Conservation (phyloP, 441 rosid genomes). For the Arabidopsis lyrata region DNA sequence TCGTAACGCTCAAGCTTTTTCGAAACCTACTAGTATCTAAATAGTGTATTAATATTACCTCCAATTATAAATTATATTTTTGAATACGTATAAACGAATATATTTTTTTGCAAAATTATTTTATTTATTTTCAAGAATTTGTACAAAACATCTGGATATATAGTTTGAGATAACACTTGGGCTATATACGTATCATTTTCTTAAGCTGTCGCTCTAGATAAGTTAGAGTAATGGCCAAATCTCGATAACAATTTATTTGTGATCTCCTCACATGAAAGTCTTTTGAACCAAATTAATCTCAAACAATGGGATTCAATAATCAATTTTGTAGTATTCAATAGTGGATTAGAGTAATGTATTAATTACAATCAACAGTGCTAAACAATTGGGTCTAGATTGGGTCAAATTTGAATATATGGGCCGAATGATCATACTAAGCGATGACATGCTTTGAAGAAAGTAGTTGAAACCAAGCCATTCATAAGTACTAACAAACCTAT, state of each 20-base stretch:
- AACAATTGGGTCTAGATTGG: constrained; percentile 1
- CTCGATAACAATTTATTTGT: background rate
- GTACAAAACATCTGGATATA: background rate
- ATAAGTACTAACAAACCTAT: constrained; percentile 7
- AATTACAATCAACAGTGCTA: background rate
- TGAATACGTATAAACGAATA: background rate
- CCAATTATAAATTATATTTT: background rate
- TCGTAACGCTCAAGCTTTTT: constrained; percentile 5
- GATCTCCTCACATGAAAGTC: background rate
- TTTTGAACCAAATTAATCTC: background rate
- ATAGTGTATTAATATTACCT: background rate
- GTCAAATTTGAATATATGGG: constrained; percentile 11
- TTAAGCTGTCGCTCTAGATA: background rate
- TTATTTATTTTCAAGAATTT: background rate
- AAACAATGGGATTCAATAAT: background rate
- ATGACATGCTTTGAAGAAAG: background rate
- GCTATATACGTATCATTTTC: background rate
- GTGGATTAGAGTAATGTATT: background rate
- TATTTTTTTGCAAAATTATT: background rate
- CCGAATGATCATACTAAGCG: background rate
- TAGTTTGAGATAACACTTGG: background rate
- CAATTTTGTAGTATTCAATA: background rate
- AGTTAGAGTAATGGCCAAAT: background rate
- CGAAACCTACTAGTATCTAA: background rate
- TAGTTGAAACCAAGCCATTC: constrained; percentile 10